Percentiles rank a stretch among this genome's conserved stretches.
phyloP scores from a whole-genome alignment of 2,329 filamentous ascomycete species.

The Colletotrichum lini region DNA sequence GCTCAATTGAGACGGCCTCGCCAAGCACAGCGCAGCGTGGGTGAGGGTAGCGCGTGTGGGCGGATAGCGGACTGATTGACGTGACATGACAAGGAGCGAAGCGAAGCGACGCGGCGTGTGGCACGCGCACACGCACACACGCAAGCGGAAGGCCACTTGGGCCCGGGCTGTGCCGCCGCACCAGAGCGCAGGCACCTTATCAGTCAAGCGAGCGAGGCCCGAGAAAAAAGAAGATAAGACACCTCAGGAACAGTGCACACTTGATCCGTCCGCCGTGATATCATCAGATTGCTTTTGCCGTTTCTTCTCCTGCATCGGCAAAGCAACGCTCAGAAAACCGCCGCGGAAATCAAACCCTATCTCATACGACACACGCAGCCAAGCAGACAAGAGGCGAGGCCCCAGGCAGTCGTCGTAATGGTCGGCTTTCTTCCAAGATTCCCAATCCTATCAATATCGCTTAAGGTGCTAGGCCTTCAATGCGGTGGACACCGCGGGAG shows the following conservation, averaged over 20 bases:
- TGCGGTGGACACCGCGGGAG: slow-evolving; percentile 23
- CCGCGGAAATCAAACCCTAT: slow-evolving; percentile 8
- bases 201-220: neutral
- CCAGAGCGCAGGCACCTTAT: slow-evolving; percentile 9
- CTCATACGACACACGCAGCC: slow-evolving; percentile 16
- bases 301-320: slow-evolving; percentile 27
- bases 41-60: neutral
- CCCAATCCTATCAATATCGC: slow-evolving; percentile 34
- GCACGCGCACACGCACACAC: slow-evolving; percentile 13
- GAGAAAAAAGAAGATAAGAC: slow-evolving; percentile 17
- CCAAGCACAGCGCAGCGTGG: slow-evolving; percentile 18
- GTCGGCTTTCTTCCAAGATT: slow-evolving; percentile 23
- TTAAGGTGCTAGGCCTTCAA: slow-evolving; percentile 31
- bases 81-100: slow-evolving; percentile 34
- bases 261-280: neutral
- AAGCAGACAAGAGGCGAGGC: neutral
- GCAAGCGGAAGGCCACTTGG: slow-evolving; percentile 32
- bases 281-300: slow-evolving; percentile 14
- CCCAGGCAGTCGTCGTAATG: slow-evolving; percentile 22
- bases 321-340: slow-evolving; percentile 23
- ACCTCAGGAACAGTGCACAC: neutral
- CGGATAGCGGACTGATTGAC: slow-evolving; percentile 19
- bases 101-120: neutral
- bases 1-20: slow-evolving; percentile 25
- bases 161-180: slow-evolving; percentile 19